A percentile compares a stretch with the other conserved stretches of the same genome.
Conservation (phyloP, 495 filamentous ascomycete species). For the Penicillium silybi region DNA sequence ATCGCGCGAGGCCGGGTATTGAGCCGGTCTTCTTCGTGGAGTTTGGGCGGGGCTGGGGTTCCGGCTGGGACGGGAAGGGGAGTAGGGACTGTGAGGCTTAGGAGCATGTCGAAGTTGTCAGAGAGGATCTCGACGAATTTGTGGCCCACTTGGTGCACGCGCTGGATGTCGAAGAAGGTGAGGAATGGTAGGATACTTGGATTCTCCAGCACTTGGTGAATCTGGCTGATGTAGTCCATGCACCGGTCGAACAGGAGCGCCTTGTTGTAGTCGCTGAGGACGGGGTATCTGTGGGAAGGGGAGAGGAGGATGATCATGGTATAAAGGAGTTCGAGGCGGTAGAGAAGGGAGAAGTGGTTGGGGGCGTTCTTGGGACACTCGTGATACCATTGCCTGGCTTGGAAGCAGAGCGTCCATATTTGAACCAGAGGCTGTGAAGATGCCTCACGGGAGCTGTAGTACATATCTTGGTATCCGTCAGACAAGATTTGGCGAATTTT, state of each 20-base stretch:
- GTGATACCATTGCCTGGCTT: constrained; percentile 64
- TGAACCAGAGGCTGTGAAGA: constrained; percentile 56
- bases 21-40: constrained; percentile 35
- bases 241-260: constrained; percentile 77
- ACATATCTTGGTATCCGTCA: constrained; percentile 74
- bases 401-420: constrained; percentile 59
- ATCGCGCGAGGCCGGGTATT: constrained; percentile 34
- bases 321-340: constrained; percentile 79
- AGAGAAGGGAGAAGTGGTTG: constrained; percentile 58
- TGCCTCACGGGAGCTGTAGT: constrained; percentile 63
- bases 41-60: constrained; percentile 32
- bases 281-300: constrained; percentile 62
- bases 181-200: constrained; percentile 29
- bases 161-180: constrained; percentile 39
- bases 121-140: constrained; percentile 30
- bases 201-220: constrained; percentile 38
- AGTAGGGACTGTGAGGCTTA: constrained; percentile 29
- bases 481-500: constrained; percentile 75
- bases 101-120: constrained; percentile 32
- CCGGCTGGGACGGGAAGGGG: constrained; percentile 33
- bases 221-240: constrained; percentile 57
- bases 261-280: constrained; percentile 62
- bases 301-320: constrained; percentile 80
- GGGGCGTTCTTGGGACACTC: constrained; percentile 55
- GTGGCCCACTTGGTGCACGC: constrained; percentile 33